Percentiles rank a stretch among this genome's conserved stretches.
Evolutionary conservation across 257 asterid genomes (phyloP).

Genomic region (Jacaranda mimosifolia): DNA sequence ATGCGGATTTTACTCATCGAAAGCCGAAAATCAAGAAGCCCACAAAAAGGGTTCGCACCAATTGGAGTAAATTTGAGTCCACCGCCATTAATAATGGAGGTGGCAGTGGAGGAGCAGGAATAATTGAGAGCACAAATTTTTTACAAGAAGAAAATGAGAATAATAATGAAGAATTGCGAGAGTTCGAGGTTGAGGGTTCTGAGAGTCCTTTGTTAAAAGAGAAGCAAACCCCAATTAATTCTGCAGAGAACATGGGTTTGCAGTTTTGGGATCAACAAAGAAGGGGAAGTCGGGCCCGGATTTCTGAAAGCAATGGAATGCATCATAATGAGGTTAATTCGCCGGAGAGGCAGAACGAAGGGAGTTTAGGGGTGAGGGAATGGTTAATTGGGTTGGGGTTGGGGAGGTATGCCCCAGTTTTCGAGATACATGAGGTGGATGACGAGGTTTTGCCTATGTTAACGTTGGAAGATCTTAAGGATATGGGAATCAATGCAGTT

Average conservation of each 20-base stretch:
- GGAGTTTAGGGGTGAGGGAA: conserved; percentile 72
- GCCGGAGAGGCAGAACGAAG: conserved; percentile 56
- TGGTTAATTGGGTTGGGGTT: conserved; percentile 87
- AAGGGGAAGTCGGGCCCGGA: conserved; percentile 59
- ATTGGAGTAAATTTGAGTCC: conserved; percentile 75
- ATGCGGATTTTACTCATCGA: conserved; percentile 53
- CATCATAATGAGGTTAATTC: conserved; percentile 63
- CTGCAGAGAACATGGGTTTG: conserved; percentile 77
- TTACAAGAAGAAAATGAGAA: conserved; percentile 57
- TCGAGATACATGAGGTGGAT: conserved; percentile 92
- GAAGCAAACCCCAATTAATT: conserved; percentile 77
- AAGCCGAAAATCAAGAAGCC: conserved; percentile 76
- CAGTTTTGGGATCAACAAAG: conserved; percentile 83
- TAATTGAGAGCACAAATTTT: conserved; percentile 48
- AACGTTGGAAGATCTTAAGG: conserved; percentile 93
- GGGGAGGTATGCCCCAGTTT: conserved; percentile 76
- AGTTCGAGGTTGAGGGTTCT: conserved; percentile 67
- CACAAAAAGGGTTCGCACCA: conserved; percentile 75
- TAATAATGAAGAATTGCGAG: conserved; percentile 61
- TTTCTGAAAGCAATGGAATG: conserved; percentile 62
- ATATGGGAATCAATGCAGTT: conserved; percentile 91
- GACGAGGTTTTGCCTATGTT: conserved; percentile 84
- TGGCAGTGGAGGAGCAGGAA: conserved; percentile 33
- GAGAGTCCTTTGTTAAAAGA: conserved; percentile 66
- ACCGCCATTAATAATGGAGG: conserved; percentile 43